Evolutionary conservation across 495 filamentous ascomycete species (phyloP), one percentile per base, ranked within the genome.

Genomic region (Aspergillus ostianus): DNA sequence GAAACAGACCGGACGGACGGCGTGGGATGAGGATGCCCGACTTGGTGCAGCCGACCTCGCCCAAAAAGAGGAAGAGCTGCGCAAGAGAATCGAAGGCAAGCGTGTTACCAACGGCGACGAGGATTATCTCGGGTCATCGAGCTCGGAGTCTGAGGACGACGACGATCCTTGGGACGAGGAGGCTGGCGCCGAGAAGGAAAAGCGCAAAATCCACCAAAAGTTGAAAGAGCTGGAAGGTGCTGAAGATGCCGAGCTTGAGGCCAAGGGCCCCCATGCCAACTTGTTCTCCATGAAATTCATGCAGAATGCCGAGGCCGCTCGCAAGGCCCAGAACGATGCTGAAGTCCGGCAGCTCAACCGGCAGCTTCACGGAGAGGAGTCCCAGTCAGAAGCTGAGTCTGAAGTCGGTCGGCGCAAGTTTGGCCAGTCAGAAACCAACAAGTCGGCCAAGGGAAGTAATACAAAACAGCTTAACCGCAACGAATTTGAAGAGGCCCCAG

Each of bases 251-350:
- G 74, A 73, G 6, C 70, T 69, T 15, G 70, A 70, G 0, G 54
- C 60, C 20, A 77, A 79, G 49, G 77, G 74, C 5, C 72, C 69
- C 18, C 70, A 78, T 62, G 76, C 81, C 19, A 82, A 80, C 57
- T 76, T 96, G 9, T 79, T 84, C 64, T 80, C 81, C 27, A 89
- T 96, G 89, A 88, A 89, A 64, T 98, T 98, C 67, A 98, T 98
- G 94, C 84, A 87, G 62, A 90, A 86, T 47, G 92, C 91, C 13
- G 92, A 97, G 61, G 89, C 86, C 12, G 77, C 84, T 45, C 83
- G 83, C 62, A 92, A 87, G 67, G 85, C 85, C 55, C 79, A 85
- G 59, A 98, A 97, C 56, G 90, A 96, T 65, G 87, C 89, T 45
- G 84, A 90, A 46, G 75, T 94, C n/a, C 85, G 88, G 58, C 76